phyloP scores from a whole-genome alignment of 202 grass and related monocot species.

The Eragrostis tef region DNA sequence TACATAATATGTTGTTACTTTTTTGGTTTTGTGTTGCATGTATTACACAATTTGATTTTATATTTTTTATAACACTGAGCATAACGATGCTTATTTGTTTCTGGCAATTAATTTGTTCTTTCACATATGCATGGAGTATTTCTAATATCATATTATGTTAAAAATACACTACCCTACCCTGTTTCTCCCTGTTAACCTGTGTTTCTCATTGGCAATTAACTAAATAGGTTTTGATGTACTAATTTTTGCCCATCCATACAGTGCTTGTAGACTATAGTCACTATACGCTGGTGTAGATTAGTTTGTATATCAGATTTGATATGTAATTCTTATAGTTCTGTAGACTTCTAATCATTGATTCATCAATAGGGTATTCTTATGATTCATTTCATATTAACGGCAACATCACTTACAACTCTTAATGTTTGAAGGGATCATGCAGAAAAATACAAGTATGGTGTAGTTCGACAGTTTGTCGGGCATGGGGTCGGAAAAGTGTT shows the following conservation, averaged over 20 bases:
- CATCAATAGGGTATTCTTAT: slow-evolving; percentile 14
- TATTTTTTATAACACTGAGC: not conserved
- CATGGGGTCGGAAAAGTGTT: slow-evolving; percentile 94
- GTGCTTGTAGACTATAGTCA: not conserved
- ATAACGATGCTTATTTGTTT: slow-evolving; percentile 16
- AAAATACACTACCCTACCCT: not conserved
- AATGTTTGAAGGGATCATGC: slow-evolving; percentile 70
- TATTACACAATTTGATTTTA: slow-evolving; percentile 1
- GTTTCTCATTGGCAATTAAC: not conserved
- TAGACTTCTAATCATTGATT: slow-evolving; percentile 24
- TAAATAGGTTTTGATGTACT: not conserved
- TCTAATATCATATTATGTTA: slow-evolving; percentile 4
- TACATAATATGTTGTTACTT: not conserved
- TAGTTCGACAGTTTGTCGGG: slow-evolving; percentile 86
- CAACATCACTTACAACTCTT: slow-evolving; percentile 20
- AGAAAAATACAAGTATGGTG: slow-evolving; percentile 78
- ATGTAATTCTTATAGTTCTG: not conserved
- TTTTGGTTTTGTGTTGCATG: slow-evolving; percentile 19
- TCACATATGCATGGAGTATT: not conserved
- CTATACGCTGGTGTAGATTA: slow-evolving; percentile 7
- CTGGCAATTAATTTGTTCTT: not conserved
- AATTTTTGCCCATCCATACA: not conserved
- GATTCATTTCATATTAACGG: slow-evolving; percentile 29
- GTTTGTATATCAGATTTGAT: not conserved
- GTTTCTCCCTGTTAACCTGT: not conserved